Evolutionary conservation across 2,329 filamentous ascomycete species (phyloP).

Genomic region (Fusarium sp.): DNA sequence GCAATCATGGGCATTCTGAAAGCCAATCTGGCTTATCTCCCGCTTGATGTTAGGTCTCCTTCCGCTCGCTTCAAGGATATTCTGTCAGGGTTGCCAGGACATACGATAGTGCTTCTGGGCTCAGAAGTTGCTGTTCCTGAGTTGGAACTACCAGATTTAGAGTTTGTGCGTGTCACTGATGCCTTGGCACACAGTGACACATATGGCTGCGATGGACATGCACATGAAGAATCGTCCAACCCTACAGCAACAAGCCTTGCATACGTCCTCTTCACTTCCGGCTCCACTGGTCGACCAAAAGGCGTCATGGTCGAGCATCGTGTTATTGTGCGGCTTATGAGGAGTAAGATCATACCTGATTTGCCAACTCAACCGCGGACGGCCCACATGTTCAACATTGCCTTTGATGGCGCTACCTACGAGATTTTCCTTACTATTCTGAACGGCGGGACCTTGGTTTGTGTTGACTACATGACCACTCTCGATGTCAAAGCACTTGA

Average conservation of each 20-base stretch:
- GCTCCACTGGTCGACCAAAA: slow-evolving; percentile 66
- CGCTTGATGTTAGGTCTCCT: slow-evolving; percentile 41
- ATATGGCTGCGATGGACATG: accelerated
- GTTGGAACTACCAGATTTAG: not conserved
- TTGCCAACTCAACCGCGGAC: not conserved
- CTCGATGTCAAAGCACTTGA: slow-evolving; percentile 30
- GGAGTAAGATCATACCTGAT: slow-evolving; percentile 11
- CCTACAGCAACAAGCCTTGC: slow-evolving; percentile 23
- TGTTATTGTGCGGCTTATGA: slow-evolving; percentile 28
- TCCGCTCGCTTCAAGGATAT: slow-evolving; percentile 31
- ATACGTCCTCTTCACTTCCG: slow-evolving; percentile 66
- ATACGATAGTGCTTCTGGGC: slow-evolving; percentile 31
- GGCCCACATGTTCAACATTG: slow-evolving; percentile 39
- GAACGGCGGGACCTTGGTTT: slow-evolving; percentile 39
- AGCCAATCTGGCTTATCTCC: slow-evolving; percentile 47
- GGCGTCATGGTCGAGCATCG: slow-evolving; percentile 59
- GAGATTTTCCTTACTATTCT: slow-evolving; percentile 42
- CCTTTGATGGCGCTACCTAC: slow-evolving; percentile 40
- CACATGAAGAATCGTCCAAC: not conserved
- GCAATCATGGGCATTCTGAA: slow-evolving; percentile 47
- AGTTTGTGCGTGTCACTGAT: slow-evolving; percentile 2
- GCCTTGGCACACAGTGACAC: not conserved
- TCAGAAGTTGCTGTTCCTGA: not conserved
- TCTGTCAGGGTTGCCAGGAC: not conserved
- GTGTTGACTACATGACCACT: slow-evolving; percentile 34